These are phyloP conservation scores for Chernovozyma sophiae-reginae DNA, from an alignment of 1,139 yeast species.

Conservation along the genomic window DNA sequence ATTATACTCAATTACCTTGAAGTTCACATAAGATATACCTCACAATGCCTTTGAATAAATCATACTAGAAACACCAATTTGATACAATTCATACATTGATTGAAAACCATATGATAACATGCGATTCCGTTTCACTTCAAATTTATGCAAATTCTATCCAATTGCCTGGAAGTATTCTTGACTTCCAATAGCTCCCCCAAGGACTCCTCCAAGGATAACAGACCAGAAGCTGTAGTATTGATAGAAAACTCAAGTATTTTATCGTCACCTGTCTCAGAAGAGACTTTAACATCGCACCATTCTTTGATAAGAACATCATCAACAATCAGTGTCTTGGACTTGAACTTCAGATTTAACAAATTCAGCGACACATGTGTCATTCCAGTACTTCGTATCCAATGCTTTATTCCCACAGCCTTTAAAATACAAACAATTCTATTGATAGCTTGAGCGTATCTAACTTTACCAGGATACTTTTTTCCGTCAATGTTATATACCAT, in stretches of 20 bases:
- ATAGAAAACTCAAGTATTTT: not conserved
- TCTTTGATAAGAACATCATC: slow-evolving; percentile 2
- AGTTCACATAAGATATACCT: too few species aligned
- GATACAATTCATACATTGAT: too few species aligned
- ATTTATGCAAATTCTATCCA: not conserved
- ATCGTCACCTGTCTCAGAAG: not conserved
- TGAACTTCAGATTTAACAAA: slow-evolving; percentile 10
- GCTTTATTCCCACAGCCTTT: slow-evolving; percentile 19
- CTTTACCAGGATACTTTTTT: slow-evolving; percentile 17
- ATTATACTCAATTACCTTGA: too few species aligned
- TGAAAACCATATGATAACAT: too few species aligned
- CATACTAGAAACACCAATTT: too few species aligned
- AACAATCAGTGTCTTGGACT: slow-evolving; percentile 9
- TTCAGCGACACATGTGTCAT: slow-evolving; percentile 13
- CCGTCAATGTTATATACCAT: slow-evolving; percentile 12
- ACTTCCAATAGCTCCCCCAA: slow-evolving; percentile 1
- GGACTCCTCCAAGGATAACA: not conserved
- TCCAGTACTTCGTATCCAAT: slow-evolving; percentile 13
- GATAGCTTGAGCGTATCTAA: slow-evolving; percentile 15
- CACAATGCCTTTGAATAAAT: too few species aligned
- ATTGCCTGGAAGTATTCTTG: not conserved
- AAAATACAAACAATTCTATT: slow-evolving; percentile 15
- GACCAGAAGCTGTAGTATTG: not conserved
- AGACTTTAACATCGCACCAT: not conserved
- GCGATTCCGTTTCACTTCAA: not conserved